These are phyloP conservation scores for Ogataea parapolymorpha DNA, from an alignment of 805 yeast species.

Conservation along the genomic window DNA sequence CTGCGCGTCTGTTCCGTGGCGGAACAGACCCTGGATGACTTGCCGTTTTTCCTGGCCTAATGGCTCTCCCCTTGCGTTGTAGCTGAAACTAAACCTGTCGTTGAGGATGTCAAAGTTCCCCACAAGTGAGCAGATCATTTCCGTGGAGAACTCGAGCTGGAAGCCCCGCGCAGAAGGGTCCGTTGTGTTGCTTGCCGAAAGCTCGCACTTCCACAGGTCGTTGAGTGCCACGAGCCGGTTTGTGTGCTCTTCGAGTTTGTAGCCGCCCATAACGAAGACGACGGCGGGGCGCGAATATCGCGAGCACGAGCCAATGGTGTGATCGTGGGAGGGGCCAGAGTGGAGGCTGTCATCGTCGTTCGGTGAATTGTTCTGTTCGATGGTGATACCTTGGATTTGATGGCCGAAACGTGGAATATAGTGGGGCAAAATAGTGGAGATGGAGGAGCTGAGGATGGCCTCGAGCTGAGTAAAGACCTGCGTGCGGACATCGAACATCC, in stretches of 20 bases:
- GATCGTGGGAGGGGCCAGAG: conserved; percentile 1
- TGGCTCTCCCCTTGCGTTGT: conserved; percentile 19
- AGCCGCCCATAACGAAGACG: conserved; percentile 49
- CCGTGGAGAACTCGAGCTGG: conserved; percentile 30
- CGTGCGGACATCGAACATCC: conserved; percentile 53
- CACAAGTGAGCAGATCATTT: conserved; percentile 29
- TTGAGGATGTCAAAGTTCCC: conserved; percentile 27
- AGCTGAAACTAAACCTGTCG: conserved; percentile 18
- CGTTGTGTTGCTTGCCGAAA: conserved; percentile 29
- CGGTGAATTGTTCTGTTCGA: conserved; percentile 27
- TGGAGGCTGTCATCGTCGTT: conserved; percentile 10
- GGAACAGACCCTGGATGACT: conserved; percentile 26
- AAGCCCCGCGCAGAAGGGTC: conserved; percentile 17
- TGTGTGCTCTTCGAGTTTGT: conserved; percentile 32
- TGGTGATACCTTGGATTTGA: conserved; percentile 20
- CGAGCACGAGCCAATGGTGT: background rate
- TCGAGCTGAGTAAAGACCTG: conserved; percentile 47
- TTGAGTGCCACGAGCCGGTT: conserved; percentile 31
- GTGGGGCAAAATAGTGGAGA: conserved; percentile 23
- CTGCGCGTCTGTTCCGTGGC: conserved; percentile 16
- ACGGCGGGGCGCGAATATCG: conserved; percentile 30
- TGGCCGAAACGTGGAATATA: conserved; percentile 36
- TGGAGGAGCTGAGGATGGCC: conserved; percentile 30
- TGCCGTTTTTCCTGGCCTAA: conserved; percentile 6
- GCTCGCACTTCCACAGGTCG: conserved; percentile 34